Evolutionary conservation across 192 early-diverging fungal species (phyloP).

Genomic region (Coemansia sp.): DNA sequence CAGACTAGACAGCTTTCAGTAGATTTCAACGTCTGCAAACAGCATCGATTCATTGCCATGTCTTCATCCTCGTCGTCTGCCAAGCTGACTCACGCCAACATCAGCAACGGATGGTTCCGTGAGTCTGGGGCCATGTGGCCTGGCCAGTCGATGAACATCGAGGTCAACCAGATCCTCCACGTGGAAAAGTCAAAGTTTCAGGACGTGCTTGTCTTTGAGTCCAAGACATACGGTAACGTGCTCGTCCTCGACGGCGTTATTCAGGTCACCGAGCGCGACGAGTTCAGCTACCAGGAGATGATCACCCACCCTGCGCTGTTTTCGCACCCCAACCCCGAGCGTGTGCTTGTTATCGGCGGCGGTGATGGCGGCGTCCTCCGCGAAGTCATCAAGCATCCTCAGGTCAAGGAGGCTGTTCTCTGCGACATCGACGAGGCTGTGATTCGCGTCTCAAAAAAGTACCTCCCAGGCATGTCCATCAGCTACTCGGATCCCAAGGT

Average conservation of each 20-base stretch:
- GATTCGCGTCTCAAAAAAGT: slow-evolving; percentile 87
- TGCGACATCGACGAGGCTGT: slow-evolving; percentile 99
- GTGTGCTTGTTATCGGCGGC: slow-evolving; percentile 98
- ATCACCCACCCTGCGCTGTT: slow-evolving; percentile 96
- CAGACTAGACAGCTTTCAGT: slow-evolving; percentile 2
- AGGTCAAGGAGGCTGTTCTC: slow-evolving; percentile 86
- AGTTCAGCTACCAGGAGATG: slow-evolving; percentile 99
- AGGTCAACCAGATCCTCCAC: slow-evolving; percentile 94
- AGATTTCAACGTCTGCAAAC: neutral
- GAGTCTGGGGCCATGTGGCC: slow-evolving; percentile 96
- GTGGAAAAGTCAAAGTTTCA: slow-evolving; percentile 93
- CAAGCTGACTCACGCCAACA: slow-evolving; percentile 81
- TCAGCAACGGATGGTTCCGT: slow-evolving; percentile 96
- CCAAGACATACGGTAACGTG: slow-evolving; percentile 92
- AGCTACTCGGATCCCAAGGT: slow-evolving; percentile 97
- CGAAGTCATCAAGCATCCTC: slow-evolving; percentile 95
- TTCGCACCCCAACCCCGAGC: slow-evolving; percentile 91
- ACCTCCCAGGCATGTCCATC: slow-evolving; percentile 88
- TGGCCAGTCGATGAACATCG: slow-evolving; percentile 95
- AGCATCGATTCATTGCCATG: slow-evolving; percentile 4
- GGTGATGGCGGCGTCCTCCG: slow-evolving; percentile 99
- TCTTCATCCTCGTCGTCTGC: slow-evolving; percentile 34
- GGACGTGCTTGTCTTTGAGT: slow-evolving; percentile 98
- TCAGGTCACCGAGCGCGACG: slow-evolving; percentile 97
- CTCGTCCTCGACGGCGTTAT: slow-evolving; percentile 97